phyloP scores from a whole-genome alignment of 345 rosid species.

The Brassica juncea region DNA sequence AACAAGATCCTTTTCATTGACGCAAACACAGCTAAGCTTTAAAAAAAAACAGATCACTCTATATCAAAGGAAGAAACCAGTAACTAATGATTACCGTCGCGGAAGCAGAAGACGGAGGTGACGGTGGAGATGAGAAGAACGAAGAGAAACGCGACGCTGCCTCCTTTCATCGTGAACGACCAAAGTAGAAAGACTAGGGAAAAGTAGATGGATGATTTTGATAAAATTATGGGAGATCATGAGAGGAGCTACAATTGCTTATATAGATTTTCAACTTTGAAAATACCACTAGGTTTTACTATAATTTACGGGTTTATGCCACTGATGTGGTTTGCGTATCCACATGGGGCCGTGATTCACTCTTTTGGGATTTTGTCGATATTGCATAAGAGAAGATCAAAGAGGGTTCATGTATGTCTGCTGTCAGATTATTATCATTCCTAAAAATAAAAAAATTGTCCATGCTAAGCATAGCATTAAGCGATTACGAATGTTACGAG shows the following conservation, averaged over 20 bases:
- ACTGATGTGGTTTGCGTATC: slow-evolving; percentile 35
- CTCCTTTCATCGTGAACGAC: slow-evolving; percentile 32
- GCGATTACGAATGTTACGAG: background rate
- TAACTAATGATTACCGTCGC: slow-evolving; percentile 24
- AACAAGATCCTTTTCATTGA: too few relatives aligned
- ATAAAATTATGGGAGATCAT: slow-evolving; percentile 4
- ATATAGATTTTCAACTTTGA: slow-evolving; percentile 19
- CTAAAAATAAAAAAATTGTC: background rate
- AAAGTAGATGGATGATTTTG: background rate
- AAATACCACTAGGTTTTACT: slow-evolving; percentile 9
- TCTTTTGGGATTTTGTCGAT: slow-evolving; percentile 29
- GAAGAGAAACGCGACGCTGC: slow-evolving; percentile 20
- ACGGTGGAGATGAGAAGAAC: slow-evolving; percentile 37
- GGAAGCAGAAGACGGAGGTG: slow-evolving; percentile 36
- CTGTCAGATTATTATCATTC: slow-evolving; percentile 23
- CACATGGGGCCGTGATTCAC: slow-evolving; percentile 44
- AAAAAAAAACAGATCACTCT: background rate
- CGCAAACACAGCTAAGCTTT: background rate
- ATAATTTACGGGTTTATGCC: slow-evolving; percentile 34
- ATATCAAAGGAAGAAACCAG: background rate
- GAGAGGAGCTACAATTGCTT: slow-evolving; percentile 19
- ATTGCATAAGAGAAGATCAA: background rate
- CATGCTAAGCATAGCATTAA: background rate
- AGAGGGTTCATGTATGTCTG: slow-evolving; percentile 1
- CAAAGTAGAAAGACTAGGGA: background rate